A percentile compares a stretch with the other conserved stretches of the same genome.
These are phyloP conservation scores for Rhizopus sp. DNA, from an alignment of 371 early-diverging fungal genomes.

Conservation along the genomic window DNA sequence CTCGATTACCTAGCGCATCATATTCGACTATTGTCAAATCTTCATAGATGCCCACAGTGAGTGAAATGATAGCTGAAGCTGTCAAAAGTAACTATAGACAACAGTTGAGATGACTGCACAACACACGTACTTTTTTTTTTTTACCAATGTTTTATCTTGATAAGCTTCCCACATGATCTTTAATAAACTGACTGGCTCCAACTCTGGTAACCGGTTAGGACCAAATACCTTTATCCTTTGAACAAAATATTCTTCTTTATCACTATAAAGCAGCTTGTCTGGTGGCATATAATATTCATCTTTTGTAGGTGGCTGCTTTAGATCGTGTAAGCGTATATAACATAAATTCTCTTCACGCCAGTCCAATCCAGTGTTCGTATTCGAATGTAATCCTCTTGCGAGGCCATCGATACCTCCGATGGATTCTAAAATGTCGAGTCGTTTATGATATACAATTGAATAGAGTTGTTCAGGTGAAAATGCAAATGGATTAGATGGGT, in stretches of 20 bases:
- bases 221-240: conserved; percentile 61
- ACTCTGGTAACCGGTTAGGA: conserved; percentile 64
- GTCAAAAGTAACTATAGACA: conserved; percentile 63
- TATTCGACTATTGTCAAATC: conserved; percentile 49
- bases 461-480: conserved; percentile 42
- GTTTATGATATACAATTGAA: conserved; percentile 52
- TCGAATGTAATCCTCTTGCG: conserved; percentile 56
- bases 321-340: conserved; percentile 20
- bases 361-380: conserved; percentile 43
- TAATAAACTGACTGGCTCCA: conserved; percentile 61
- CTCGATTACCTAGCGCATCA: conserved; percentile 13
- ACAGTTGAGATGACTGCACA: neutral
- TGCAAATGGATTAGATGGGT: conserved; percentile 52
- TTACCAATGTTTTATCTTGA: conserved; percentile 82
- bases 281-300: conserved; percentile 1
- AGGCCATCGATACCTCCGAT: conserved; percentile 55
- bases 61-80: conserved; percentile 80
- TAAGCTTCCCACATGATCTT: conserved; percentile 75
- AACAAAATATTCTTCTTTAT: conserved; percentile 17
- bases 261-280: neutral
- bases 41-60: conserved; percentile 84
- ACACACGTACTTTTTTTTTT: neutral
- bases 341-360: conserved; percentile 15
- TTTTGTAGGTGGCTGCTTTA: conserved; percentile 12
- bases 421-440: conserved; percentile 38